These are phyloP conservation scores for Colletotrichum navitas DNA, from an alignment of 2,329 filamentous ascomycete species.

Conservation along the genomic window DNA sequence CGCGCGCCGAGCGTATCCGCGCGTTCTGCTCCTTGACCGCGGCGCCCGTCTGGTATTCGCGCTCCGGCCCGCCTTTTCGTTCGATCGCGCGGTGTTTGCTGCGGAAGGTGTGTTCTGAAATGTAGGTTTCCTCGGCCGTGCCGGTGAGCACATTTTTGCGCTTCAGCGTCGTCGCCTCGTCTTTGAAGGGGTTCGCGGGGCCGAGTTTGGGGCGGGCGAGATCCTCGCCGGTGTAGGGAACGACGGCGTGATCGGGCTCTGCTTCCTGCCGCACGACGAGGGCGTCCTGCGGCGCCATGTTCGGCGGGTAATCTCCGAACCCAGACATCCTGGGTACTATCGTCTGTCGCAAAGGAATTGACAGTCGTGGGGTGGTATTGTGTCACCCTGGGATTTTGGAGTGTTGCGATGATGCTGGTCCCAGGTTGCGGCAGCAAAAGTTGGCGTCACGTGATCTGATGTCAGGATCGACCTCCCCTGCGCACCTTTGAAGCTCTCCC, in stretches of 20 bases:
- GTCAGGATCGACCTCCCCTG: conserved; percentile 31
- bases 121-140: conserved; percentile 85
- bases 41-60: conserved; percentile 66
- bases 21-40: conserved; percentile 79
- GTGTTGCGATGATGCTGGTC: conserved; percentile 23
- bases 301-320: conserved; percentile 74
- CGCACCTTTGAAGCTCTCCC: not conserved
- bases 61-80: conserved; percentile 69
- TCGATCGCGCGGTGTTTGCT: conserved; percentile 88
- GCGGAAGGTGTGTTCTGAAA: conserved; percentile 92
- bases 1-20: conserved; percentile 77
- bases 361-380: conserved; percentile 35
- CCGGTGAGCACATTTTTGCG: conserved; percentile 89
- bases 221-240: conserved; percentile 78
- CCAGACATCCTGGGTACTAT: conserved; percentile 64
- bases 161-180: conserved; percentile 71
- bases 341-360: conserved; percentile 18
- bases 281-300: conserved; percentile 74
- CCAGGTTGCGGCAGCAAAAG: conserved; percentile 29
- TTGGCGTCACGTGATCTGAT: conserved; percentile 42
- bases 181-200: conserved; percentile 81
- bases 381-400: conserved; percentile 11
- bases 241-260: conserved; percentile 70
- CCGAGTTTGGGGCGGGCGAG: conserved; percentile 75
- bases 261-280: conserved; percentile 70